A percentile compares a stretch with the other conserved stretches of the same genome.
Conservation (phyloP, 1,284 basidiomycete genomes). For the Leccinum pachyderme region DNA sequence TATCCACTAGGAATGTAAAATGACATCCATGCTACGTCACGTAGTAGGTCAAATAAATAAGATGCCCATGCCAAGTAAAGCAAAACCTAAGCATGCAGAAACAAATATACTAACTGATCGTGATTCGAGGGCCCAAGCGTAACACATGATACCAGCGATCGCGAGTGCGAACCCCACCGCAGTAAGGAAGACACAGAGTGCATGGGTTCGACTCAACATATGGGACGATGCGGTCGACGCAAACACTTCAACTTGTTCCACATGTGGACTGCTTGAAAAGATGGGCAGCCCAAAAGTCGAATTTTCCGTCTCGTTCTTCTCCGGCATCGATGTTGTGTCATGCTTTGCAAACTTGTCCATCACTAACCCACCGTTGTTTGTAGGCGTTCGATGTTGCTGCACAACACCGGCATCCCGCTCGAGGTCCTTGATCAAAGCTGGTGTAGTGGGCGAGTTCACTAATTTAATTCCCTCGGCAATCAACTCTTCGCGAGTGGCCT, state of each 20-base stretch:
- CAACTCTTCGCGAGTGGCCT: conserved; percentile 45
- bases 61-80: conserved; percentile 10
- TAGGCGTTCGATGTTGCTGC: not conserved
- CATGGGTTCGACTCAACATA: conserved; percentile 48
- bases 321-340: not conserved
- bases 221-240: conserved; percentile 38
- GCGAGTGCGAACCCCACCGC: conserved; percentile 52
- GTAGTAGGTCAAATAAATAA: conserved; percentile 11
- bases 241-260: conserved; percentile 43
- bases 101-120: conserved; percentile 43
- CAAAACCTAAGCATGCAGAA: conserved; percentile 38
- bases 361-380: not conserved
- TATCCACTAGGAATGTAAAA: not conserved
- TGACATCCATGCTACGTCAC: not conserved
- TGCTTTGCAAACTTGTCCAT: not conserved
- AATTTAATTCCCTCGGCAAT: conserved; percentile 28
- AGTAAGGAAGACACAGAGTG: conserved; percentile 47
- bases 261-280: conserved; percentile 43
- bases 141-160: conserved; percentile 48
- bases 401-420: conserved; percentile 10
- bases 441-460: conserved; percentile 17
- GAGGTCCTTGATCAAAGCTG: conserved; percentile 11
- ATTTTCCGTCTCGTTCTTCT: not conserved
- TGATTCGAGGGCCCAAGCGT: conserved; percentile 49
- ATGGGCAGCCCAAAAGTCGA: conserved; percentile 24